Conservation (phyloP, 108 stramenopile species). For the Parmales sp. region DNA sequence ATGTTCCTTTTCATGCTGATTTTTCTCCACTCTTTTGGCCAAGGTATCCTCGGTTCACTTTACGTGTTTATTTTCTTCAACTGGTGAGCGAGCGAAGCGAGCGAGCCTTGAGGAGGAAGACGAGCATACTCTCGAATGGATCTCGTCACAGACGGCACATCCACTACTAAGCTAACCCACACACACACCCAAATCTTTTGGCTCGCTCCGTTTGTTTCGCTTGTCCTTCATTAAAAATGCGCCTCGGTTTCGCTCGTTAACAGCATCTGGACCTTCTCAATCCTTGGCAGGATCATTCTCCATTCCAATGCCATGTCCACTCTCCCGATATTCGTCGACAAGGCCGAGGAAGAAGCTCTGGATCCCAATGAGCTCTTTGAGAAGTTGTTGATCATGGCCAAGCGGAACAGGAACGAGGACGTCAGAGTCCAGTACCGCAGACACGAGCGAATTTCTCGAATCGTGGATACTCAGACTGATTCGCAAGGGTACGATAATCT, state of each 20-base stretch:
- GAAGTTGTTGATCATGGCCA: too few relatives aligned
- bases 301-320: conserved; percentile 43
- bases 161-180: too few relatives aligned
- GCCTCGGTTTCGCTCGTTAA: conserved; percentile 23
- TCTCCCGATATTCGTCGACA: conserved; percentile 29
- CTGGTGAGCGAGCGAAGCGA: not conserved
- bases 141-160: too few relatives aligned
- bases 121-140: not conserved
- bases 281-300: conserved; percentile 43
- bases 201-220: not conserved
- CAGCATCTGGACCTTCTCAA: conserved; percentile 27
- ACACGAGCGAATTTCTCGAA: too few relatives aligned
- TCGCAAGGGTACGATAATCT: too few relatives aligned
- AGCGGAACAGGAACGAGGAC: too few relatives aligned
- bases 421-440: too few relatives aligned
- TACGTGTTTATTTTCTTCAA: not conserved
- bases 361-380: too few relatives aligned
- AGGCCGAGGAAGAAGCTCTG: conserved; percentile 30
- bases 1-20: conserved; percentile 38
- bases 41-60: not conserved
- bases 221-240: conserved; percentile 1
- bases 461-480: too few relatives aligned
- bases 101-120: not conserved
- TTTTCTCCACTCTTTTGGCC: conserved; percentile 23
- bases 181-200: too few relatives aligned